These are phyloP conservation scores for Carex parvula DNA, from an alignment of 176 grass and related monocot species.

Conservation along the genomic window DNA sequence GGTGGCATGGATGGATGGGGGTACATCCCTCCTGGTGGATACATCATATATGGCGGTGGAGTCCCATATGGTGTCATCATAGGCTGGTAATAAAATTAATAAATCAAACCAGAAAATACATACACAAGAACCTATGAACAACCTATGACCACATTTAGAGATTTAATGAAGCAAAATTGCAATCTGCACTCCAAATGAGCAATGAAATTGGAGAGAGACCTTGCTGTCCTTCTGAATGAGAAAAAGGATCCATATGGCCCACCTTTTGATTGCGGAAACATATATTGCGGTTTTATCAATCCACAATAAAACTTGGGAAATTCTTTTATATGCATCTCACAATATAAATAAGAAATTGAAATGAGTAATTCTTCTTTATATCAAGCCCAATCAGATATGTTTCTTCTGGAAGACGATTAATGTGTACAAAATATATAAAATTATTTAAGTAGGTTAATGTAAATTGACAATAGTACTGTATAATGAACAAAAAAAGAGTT, in stretches of 20 bases:
- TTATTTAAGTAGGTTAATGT: background rate
- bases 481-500: slow-evolving; percentile 3
- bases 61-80: slow-evolving; percentile 49
- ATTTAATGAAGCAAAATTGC: background rate
- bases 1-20: slow-evolving; percentile 47
- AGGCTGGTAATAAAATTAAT: slow-evolving; percentile 30
- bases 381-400: background rate
- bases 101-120: slow-evolving; percentile 21
- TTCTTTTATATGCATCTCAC: background rate
- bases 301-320: background rate
- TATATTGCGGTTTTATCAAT: background rate
- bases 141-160: background rate
- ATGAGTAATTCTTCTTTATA: background rate
- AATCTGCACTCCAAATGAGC: background rate
- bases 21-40: slow-evolving; percentile 50
- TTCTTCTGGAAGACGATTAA: background rate
- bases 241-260: background rate
- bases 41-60: slow-evolving; percentile 43
- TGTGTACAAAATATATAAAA: background rate
- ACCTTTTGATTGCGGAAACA: background rate
- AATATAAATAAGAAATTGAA: background rate
- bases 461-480: background rate
- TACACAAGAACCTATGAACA: background rate
- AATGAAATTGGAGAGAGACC: background rate
- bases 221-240: background rate